phyloP scores from a whole-genome alignment of 345 rosid genomes.

The Punica granatum region DNA sequence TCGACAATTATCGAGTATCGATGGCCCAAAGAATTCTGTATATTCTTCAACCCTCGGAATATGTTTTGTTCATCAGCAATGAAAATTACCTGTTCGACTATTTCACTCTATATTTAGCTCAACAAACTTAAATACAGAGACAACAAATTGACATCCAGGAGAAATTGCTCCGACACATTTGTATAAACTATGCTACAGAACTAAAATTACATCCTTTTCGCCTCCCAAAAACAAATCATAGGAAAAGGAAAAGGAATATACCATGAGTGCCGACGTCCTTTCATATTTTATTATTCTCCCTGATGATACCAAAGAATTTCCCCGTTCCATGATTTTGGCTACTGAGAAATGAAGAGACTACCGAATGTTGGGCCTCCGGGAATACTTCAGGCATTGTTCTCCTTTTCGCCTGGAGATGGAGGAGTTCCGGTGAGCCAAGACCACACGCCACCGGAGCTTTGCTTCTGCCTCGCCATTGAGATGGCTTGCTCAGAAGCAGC shows the following conservation, averaged over 20 bases:
- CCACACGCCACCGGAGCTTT: constrained; percentile 92
- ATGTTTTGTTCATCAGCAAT: not conserved
- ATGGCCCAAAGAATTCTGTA: too few species aligned
- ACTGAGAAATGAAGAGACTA: not conserved
- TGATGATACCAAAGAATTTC: not conserved
- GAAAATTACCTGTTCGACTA: not conserved
- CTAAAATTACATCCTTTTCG: not conserved
- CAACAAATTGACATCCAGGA: not conserved
- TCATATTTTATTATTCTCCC: not conserved
- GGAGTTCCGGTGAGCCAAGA: constrained; percentile 95
- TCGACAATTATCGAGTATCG: too few species aligned
- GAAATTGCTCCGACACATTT: not conserved
- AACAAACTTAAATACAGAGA: not conserved
- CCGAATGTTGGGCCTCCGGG: not conserved
- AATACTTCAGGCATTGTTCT: not conserved
- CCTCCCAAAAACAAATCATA: not conserved
- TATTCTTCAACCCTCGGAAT: not conserved
- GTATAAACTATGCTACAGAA: not conserved
- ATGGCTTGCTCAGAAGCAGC: constrained; percentile 96
- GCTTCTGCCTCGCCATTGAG: constrained; percentile 55
- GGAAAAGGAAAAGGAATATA: too few species aligned
- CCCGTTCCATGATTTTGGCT: not conserved
- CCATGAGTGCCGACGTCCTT: not conserved
- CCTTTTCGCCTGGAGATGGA: constrained; percentile 7
- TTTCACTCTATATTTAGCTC: not conserved